phyloP scores from a whole-genome alignment of 768 basidiomycete genomes.

The Coprinellus aureogranulatus region DNA sequence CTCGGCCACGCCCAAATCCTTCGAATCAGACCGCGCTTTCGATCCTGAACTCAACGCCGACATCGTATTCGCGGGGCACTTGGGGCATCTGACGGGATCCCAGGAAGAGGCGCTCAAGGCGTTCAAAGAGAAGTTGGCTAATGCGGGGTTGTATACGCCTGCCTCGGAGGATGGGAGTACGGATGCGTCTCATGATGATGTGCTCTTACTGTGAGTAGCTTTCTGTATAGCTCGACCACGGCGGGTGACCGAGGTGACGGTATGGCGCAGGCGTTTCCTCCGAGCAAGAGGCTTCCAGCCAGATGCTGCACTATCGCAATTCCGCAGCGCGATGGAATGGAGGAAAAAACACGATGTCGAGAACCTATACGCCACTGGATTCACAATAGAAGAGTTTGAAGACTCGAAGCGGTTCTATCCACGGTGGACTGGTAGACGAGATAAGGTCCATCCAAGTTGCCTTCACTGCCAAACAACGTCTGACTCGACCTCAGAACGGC shows the following conservation, averaged over 20 bases:
- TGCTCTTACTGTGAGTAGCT: slow-evolving; percentile 59
- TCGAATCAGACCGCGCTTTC: neutral
- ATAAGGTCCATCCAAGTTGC: slow-evolving; percentile 49
- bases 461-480: neutral
- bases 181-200: slow-evolving; percentile 58
- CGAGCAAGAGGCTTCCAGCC: slow-evolving; percentile 73
- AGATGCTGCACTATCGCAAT: slow-evolving; percentile 65
- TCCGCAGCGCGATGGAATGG: slow-evolving; percentile 68
- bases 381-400: slow-evolving; percentile 61
- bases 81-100: slow-evolving; percentile 48
- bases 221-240: neutral
- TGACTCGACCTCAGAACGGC: slow-evolving; percentile 45
- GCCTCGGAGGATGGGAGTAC: slow-evolving; percentile 17
- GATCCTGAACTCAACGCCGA: neutral
- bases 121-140: slow-evolving; percentile 53
- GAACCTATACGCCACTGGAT: slow-evolving; percentile 53
- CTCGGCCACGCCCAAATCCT: slow-evolving; percentile 2
- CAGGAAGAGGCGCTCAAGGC: slow-evolving; percentile 48
- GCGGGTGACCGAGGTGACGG: neutral
- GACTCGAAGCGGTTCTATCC: slow-evolving; percentile 65
- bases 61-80: slow-evolving; percentile 42
- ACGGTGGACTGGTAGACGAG: slow-evolving; percentile 75
- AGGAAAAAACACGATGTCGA: slow-evolving; percentile 58
- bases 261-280: slow-evolving; percentile 68
- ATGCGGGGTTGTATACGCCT: slow-evolving; percentile 52